Evolutionary conservation across 1,284 basidiomycete species (phyloP).

Genomic region (Cutaneotrichosporon sp.): DNA sequence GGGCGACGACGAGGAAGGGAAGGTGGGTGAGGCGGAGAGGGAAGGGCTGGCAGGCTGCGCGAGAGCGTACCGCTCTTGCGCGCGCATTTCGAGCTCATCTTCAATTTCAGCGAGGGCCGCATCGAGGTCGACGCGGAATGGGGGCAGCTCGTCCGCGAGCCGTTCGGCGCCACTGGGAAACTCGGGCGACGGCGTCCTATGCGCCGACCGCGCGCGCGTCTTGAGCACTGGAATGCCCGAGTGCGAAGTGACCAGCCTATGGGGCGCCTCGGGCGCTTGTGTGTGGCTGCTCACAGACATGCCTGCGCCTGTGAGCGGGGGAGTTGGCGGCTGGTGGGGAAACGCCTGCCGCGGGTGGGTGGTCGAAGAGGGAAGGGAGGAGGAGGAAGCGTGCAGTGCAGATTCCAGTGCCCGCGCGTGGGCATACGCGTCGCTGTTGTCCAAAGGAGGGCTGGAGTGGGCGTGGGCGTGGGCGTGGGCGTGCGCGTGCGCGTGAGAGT

Average conservation of each 20-base stretch:
- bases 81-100: conserved; percentile 19
- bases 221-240: conserved; percentile 21
- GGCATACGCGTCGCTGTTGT: neutral
- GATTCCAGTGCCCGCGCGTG: neutral
- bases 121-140: conserved; percentile 20
- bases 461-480: no score
- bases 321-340: neutral
- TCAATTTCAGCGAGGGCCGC: conserved; percentile 19
- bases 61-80: conserved; percentile 10
- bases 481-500: no score
- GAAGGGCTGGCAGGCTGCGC: conserved; percentile 5
- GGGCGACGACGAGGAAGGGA: neutral
- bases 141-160: conserved; percentile 11
- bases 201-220: conserved; percentile 5
- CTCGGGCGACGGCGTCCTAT: conserved; percentile 14
- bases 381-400: neutral
- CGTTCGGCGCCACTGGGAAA: conserved; percentile 6
- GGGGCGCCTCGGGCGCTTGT: conserved; percentile 10
- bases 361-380: no score
- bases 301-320: neutral
- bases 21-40: neutral
- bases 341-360: conserved; percentile 1
- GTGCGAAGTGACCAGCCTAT: conserved; percentile 1
- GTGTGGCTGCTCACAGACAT: conserved; percentile 9
- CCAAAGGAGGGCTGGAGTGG: no score